Evolutionary conservation across 192 early-diverging fungal genomes (phyloP), one percentile per base, ranked within the genome.

Genomic region (Anaeromyces robustus): DNA sequence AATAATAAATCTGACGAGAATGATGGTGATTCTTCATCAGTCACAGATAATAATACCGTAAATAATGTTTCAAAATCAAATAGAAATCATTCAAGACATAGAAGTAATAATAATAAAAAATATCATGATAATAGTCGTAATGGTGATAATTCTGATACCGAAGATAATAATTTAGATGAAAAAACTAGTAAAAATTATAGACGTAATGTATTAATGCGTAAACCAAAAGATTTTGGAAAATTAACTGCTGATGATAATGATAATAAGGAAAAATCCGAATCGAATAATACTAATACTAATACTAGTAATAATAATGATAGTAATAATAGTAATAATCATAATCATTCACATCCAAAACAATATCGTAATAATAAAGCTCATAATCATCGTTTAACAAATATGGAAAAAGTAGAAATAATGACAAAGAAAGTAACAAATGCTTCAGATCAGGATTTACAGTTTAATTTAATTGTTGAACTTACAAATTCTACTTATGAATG

Each of bases 401-500:
- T 68, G 4, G 52, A 68, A 68, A 68, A 68, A 9, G 52, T 68
- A 11, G 52, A 68, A 68, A 26, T 68, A 9, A 68, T 68, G 52
- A 68, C 52, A n/a, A 68, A 68, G 28, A 68, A 68, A 68, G 52
- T 68, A 11, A 68, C 52, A n/a, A 68, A 68, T 68, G 22, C 52
- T 9, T 68, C 52, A 4, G 52, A 68, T n/a, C 52, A 68, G 11
- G 52, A 68, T n/a, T 68, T 68, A n/a, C 52, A 68, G 2, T 68
- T 68, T 68, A 68, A 68, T 68, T 68, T 68, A 68, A 68, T 68
- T n/a, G 52, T 68, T 77, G 90, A 89, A 32, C 87, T 97, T 77
- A 88, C 84, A 28, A 90, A 85, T 34, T 89, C 90, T 18, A 86
- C 90, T 0, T 97, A 97, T 86, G 96, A 98, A 82, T 98, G 97